Base-by-base conservation (phyloP, 371 early-diverging fungal genomes). In the Batkoa obscura region DNA sequence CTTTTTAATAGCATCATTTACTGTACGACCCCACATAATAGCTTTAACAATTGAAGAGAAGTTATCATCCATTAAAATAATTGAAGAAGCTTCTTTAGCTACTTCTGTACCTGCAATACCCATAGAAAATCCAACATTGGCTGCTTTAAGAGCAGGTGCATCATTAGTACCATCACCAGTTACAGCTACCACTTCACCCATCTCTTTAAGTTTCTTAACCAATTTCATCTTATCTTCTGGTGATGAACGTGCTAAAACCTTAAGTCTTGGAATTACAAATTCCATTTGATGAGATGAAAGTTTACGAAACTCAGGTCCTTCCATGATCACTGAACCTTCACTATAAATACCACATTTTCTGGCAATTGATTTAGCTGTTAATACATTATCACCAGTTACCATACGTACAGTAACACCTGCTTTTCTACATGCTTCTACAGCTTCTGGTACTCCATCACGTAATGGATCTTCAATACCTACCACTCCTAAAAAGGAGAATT, bases 131-230 rank as follows among this genome's bases (percentile, higher is more conserved):
- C 88, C 87, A 15, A 88, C 79, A 61, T 88, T 82, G 0, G 88
- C 83, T 52, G 70, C 62, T 59, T 86, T 86, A 36, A 88, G 66
- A 8, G 88, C 87, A 3, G 84, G 84, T 8, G 74, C 85, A 65
- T 82, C 79, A 55, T 81, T 81, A 41, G 80, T 81, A 45, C 88
- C 88, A 60, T 88, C 88, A 8, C 88, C 88, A 1, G 88, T 88
- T 0, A 88, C 84, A 3, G 84, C 84, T 0, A 88, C 86, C 47
- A 79, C 72, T 54, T 81, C 79, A 4, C 82, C 81, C 23, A 70
- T 55, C 6, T 71, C 69, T 54, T 76, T 72, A 35, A 88, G 69
- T 31, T 72, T 66, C n/a, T 72, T 62, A 0, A 88, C 85, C 35
- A 88, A 65, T 35, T 76, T 68, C 43, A 72, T 67, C 58, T 88